These are phyloP conservation scores for Lodderomyces beijingensis DNA, from an alignment of 1,139 yeast species.

Conservation along the genomic window DNA sequence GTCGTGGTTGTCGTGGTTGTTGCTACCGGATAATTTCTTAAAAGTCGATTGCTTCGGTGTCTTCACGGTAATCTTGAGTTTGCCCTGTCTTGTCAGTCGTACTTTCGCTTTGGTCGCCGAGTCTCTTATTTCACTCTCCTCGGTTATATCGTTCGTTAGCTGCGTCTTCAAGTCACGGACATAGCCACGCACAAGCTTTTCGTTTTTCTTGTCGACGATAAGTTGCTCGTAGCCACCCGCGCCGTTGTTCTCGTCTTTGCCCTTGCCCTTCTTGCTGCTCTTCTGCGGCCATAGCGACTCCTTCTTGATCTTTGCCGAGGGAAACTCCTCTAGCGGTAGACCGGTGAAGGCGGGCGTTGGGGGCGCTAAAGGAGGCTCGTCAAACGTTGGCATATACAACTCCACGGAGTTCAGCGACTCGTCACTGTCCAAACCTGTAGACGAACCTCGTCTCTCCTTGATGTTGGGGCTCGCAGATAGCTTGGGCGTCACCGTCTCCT, in stretches of 20 bases:
- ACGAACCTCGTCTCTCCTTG: slow-evolving; percentile 4
- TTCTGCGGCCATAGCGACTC: slow-evolving; percentile 46
- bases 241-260: slow-evolving; percentile 2
- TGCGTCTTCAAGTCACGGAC: not conserved
- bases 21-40: slow-evolving; percentile 11
- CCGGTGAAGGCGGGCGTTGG: slow-evolving; percentile 60
- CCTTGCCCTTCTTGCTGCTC: slow-evolving; percentile 10
- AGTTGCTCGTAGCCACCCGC: slow-evolving; percentile 6
- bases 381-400: slow-evolving; percentile 22
- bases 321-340: slow-evolving; percentile 58
- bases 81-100: too few species aligned
- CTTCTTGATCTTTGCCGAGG: slow-evolving; percentile 50
- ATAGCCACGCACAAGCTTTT: not conserved
- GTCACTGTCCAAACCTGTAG: not conserved
- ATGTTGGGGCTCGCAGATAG: slow-evolving; percentile 12
- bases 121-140: too few species aligned
- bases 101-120: not conserved
- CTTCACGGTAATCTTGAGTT: slow-evolving; percentile 18
- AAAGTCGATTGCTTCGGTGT: too few species aligned
- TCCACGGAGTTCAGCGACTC: slow-evolving; percentile 1
- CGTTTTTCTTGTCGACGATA: slow-evolving; percentile 1
- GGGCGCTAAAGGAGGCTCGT: slow-evolving; percentile 56
- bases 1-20: slow-evolving; percentile 24
- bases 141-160: not conserved
- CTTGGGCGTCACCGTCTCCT: slow-evolving; percentile 6